Percentiles rank a stretch among this genome's conserved stretches.
Evolutionary conservation across 2,329 filamentous ascomycete genomes (phyloP).

Genomic region (Magnaporthiopsis poae): DNA sequence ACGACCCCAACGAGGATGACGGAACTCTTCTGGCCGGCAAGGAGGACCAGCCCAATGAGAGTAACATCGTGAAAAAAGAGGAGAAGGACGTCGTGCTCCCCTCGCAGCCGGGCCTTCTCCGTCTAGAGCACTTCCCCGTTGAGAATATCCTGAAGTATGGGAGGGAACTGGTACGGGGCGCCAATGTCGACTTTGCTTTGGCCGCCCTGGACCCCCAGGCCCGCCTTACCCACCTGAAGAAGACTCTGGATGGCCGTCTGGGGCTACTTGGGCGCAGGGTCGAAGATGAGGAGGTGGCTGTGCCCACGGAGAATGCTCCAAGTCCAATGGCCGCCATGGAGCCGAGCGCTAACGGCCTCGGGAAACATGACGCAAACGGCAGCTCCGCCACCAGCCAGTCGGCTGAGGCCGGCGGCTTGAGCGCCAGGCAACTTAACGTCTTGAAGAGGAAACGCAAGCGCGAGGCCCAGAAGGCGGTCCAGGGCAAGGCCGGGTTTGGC

Average conservation of each 20-base stretch:
- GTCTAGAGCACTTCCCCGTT: slow-evolving; percentile 66
- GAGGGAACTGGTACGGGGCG: slow-evolving; percentile 73
- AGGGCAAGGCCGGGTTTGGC: slow-evolving; percentile 80
- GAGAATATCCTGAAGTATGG: slow-evolving; percentile 71
- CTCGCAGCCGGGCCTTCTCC: slow-evolving; percentile 54
- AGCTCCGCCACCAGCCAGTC: slow-evolving; percentile 23
- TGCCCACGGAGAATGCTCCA: slow-evolving; percentile 48
- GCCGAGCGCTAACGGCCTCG: slow-evolving; percentile 12
- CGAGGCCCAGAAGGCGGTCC: slow-evolving; percentile 72
- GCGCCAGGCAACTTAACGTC: slow-evolving; percentile 87
- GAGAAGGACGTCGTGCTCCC: slow-evolving; percentile 39
- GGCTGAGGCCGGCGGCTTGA: slow-evolving; percentile 62
- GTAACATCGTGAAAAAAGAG: slow-evolving; percentile 47
- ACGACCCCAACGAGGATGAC: slow-evolving; percentile 78
- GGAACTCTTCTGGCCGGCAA: slow-evolving; percentile 25
- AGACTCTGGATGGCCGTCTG: slow-evolving; percentile 69
- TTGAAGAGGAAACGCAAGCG: slow-evolving; percentile 89
- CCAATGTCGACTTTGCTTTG: slow-evolving; percentile 75
- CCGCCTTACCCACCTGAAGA: slow-evolving; percentile 78
- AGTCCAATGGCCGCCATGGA: slow-evolving; percentile 38
- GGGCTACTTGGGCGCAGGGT: slow-evolving; percentile 76
- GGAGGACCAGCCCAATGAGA: slow-evolving; percentile 37
- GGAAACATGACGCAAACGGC: slow-evolving; percentile 18
- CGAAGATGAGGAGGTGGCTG: slow-evolving; percentile 68
- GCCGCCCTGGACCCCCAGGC: slow-evolving; percentile 72